These are phyloP conservation scores for Telopea speciosissima DNA, from an alignment of 177 flowering plant genomes.

Conservation along the genomic window DNA sequence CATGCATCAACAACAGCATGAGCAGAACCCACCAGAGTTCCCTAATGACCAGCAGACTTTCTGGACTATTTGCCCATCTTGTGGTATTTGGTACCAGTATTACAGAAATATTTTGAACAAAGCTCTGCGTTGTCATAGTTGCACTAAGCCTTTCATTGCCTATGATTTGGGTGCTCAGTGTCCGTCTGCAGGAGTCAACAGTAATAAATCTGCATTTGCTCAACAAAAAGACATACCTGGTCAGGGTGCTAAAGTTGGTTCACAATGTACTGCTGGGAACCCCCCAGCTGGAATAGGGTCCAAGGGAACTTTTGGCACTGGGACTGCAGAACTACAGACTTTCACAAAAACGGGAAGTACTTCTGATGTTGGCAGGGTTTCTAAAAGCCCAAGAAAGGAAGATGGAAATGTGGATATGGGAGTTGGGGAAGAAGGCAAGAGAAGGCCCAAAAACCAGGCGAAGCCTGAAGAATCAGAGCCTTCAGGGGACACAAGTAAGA, in stretches of 20 bases:
- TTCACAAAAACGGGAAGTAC: conserved; percentile 8
- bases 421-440: conserved; percentile 7
- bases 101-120: conserved; percentile 28
- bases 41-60: conserved; percentile 34
- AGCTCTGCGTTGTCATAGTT: conserved; percentile 44
- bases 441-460: background rate
- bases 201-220: conserved; percentile 2
- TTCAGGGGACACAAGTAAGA: conserved; percentile 23
- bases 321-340: conserved; percentile 7
- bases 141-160: conserved; percentile 52
- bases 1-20: background rate
- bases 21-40: conserved; percentile 16
- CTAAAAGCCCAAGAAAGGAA: conserved; percentile 3
- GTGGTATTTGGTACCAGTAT: conserved; percentile 46
- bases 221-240: conserved; percentile 21
- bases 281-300: conserved; percentile 12
- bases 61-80: conserved; percentile 69
- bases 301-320: conserved; percentile 18
- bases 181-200: background rate
- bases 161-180: conserved; percentile 22
- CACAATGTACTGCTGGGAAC: conserved; percentile 12
- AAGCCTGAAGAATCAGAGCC: background rate
- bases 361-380: conserved; percentile 13
- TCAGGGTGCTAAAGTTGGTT: conserved; percentile 17
- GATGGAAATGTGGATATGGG: background rate